phyloP scores from a whole-genome alignment of 331 rosid genomes.

The Ulmus americana region DNA sequence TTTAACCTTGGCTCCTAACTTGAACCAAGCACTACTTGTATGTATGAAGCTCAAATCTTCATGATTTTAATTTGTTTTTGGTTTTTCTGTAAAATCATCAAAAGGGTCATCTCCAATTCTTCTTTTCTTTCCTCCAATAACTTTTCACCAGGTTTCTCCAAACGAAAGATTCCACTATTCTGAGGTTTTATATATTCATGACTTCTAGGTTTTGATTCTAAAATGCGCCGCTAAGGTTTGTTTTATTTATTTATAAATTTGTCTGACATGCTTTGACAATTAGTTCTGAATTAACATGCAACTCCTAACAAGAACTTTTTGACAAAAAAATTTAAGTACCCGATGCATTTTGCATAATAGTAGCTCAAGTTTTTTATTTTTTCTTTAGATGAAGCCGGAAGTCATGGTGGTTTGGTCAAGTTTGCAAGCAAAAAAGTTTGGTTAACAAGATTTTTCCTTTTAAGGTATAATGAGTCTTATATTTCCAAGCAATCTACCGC shows the following conservation, averaged over 20 bases:
- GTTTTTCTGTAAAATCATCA: background rate
- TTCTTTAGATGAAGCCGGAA: background rate
- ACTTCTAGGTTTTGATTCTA: no score
- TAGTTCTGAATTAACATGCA: background rate
- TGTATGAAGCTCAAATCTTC: background rate
- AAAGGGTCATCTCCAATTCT: background rate
- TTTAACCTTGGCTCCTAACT: background rate
- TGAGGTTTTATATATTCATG: no score
- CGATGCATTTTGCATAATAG: background rate
- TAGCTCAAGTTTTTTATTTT: background rate
- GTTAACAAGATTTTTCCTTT: background rate
- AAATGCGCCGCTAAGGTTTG: no score
- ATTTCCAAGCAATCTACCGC: slow-evolving; percentile 18
- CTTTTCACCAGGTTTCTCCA: background rate
- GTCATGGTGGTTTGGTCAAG: background rate
- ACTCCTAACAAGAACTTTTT: slow-evolving; percentile 7
- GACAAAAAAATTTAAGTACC: background rate
- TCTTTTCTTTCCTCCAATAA: background rate
- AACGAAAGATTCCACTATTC: no score
- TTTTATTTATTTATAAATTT: background rate
- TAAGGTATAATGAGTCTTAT: background rate
- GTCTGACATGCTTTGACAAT: background rate
- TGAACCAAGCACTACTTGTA: background rate
- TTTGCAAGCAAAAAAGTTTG: background rate
- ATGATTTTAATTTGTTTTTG: background rate